A percentile compares a stretch with the other conserved stretches of the same genome.
Evolutionary conservation across 2,329 filamentous ascomycete species (phyloP).

Genomic region (Penicillium freii): DNA sequence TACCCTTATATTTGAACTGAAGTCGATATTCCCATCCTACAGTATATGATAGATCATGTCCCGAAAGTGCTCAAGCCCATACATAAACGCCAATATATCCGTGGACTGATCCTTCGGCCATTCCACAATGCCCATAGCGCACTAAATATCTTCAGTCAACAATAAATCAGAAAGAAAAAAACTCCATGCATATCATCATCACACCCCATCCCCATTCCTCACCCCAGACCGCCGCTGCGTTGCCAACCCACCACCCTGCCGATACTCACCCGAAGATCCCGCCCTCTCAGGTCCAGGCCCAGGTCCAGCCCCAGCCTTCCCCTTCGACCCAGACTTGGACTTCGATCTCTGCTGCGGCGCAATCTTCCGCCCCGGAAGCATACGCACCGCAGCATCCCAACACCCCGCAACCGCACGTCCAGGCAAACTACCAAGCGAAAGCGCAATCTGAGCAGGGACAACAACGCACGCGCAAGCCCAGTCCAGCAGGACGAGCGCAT

Average conservation of each 20-base stretch:
- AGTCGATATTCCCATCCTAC: neutral
- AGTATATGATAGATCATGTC: neutral
- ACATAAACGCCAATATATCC: neutral
- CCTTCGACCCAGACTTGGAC: conserved; percentile 19
- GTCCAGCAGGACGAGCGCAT: conserved; percentile 34
- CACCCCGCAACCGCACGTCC: conserved; percentile 24
- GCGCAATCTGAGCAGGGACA: conserved; percentile 35
- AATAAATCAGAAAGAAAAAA: neutral
- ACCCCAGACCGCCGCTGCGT: neutral
- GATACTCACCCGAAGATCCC: neutral
- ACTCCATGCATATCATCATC: neutral
- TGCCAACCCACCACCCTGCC: neutral
- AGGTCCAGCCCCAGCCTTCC: conserved; percentile 16
- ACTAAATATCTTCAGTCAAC: neutral
- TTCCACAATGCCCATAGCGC: neutral
- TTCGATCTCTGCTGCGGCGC: neutral
- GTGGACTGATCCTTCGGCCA: neutral
- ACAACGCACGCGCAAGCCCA: conserved; percentile 38
- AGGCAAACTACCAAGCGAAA: conserved; percentile 35
- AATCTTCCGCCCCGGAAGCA: conserved; percentile 4
- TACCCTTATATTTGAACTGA: neutral
- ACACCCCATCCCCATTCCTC: neutral
- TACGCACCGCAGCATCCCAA: conserved; percentile 11
- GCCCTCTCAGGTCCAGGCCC: too few relatives aligned
- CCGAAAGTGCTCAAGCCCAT: neutral